Evolutionary conservation across 345 rosid species (phyloP).

Genomic region (Rubroshorea leprosula): DNA sequence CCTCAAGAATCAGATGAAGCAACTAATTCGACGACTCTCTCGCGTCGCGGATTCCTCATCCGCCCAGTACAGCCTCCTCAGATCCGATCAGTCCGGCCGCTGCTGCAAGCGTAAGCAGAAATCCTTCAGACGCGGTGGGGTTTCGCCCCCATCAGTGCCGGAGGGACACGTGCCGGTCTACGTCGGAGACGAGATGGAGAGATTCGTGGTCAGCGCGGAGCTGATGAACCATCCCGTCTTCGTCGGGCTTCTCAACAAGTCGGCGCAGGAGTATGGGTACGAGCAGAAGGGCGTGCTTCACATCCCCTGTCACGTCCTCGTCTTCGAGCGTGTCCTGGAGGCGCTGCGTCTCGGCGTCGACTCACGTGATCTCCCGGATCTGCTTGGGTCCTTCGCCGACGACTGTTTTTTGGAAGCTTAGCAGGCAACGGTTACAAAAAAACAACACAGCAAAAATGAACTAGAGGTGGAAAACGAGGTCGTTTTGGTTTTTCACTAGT

Average conservation of each 20-base stretch:
- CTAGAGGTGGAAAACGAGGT: slow-evolving; percentile 1
- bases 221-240: slow-evolving; percentile 83
- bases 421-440: not conserved
- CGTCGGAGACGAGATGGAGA: slow-evolving; percentile 94
- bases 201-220: slow-evolving; percentile 82
- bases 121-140: slow-evolving; percentile 19
- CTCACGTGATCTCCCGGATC: slow-evolving; percentile 49
- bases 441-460: not conserved
- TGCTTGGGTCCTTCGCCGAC: slow-evolving; percentile 14
- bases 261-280: slow-evolving; percentile 94
- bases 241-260: slow-evolving; percentile 58
- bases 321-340: slow-evolving; percentile 76
- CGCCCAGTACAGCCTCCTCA: slow-evolving; percentile 68
- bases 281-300: slow-evolving; percentile 84
- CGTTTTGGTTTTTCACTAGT: not conserved
- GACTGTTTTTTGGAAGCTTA: slow-evolving; percentile 11
- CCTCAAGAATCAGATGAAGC: slow-evolving; percentile 52
- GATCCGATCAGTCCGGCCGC: slow-evolving; percentile 33
- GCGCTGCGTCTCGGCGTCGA: slow-evolving; percentile 69
- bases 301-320: slow-evolving; percentile 85
- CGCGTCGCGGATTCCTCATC: slow-evolving; percentile 80
- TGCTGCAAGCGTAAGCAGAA: slow-evolving; percentile 18
- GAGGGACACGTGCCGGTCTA: slow-evolving; percentile 81
- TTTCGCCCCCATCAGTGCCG: slow-evolving; percentile 47
- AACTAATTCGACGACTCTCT: slow-evolving; percentile 76